A percentile compares a stretch with the other conserved stretches of the same genome.
These are phyloP conservation scores for Euphorbia schlechtendalii DNA, from an alignment of 441 rosid species.

Conservation along the genomic window DNA sequence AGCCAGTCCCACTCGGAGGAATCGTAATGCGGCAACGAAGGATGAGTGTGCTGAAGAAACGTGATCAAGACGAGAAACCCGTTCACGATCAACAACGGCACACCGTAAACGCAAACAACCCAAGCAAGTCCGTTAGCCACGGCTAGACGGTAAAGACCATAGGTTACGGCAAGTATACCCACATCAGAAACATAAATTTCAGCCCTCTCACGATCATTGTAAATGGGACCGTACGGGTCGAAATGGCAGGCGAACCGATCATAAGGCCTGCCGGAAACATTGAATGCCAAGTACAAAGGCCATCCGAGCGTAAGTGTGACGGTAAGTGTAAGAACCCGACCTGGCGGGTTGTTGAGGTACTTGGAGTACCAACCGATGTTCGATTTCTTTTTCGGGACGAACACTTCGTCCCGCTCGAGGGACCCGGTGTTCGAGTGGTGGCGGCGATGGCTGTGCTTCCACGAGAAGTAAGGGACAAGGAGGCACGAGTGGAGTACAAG, in stretches of 20 bases:
- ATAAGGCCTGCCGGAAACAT: conserved; percentile 78
- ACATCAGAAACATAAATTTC: conserved; percentile 71
- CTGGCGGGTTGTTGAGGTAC: conserved; percentile 81
- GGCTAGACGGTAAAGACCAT: conserved; percentile 54
- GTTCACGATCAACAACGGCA: conserved; percentile 71
- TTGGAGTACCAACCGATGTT: conserved; percentile 50
- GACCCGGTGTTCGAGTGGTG: conserved; percentile 96
- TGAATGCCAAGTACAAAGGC: conserved; percentile 80
- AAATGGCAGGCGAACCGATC: conserved; percentile 76
- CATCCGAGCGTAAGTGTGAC: conserved; percentile 75
- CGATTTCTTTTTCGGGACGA: conserved; percentile 68
- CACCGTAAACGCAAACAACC: conserved; percentile 64
- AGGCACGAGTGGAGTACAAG: conserved; percentile 70
- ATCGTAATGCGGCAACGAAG: conserved; percentile 79
- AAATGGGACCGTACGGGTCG: conserved; percentile 80
- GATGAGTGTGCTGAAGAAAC: conserved; percentile 86
- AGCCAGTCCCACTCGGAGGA: conserved; percentile 95
- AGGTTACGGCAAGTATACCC: conserved; percentile 58
- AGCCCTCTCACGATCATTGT: conserved; percentile 60
- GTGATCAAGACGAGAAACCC: conserved; percentile 76
- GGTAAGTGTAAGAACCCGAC: conserved; percentile 46
- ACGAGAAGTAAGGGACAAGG: conserved; percentile 92
- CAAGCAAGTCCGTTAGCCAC: conserved; percentile 56
- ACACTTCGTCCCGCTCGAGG: conserved; percentile 80
- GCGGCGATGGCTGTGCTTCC: conserved; percentile 96